Percentiles rank a stretch among this genome's conserved stretches.
phyloP scores from a whole-genome alignment of 164 flowering plant genomes.

The Annona squamosa region DNA sequence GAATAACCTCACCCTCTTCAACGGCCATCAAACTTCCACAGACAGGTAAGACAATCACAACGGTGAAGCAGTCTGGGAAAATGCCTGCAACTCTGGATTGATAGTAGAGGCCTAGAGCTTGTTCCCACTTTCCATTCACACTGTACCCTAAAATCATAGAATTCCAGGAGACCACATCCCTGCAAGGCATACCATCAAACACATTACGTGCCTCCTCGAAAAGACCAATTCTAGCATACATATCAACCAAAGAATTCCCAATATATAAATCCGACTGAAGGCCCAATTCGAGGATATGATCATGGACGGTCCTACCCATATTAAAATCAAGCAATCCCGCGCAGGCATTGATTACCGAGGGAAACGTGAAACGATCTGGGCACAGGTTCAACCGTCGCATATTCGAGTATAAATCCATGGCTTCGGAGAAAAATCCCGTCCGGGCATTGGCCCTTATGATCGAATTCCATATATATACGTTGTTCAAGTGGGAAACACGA shows the following conservation, averaged over 20 bases:
- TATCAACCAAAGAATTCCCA: slow-evolving; percentile 42
- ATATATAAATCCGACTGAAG: slow-evolving; percentile 43
- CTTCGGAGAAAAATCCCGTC: slow-evolving; percentile 29
- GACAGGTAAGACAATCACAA: slow-evolving; percentile 30
- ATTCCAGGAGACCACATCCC: slow-evolving; percentile 44
- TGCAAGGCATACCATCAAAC: slow-evolving; percentile 39
- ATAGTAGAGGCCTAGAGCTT: slow-evolving; percentile 26
- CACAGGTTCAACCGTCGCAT: slow-evolving; percentile 21
- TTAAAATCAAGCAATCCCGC: slow-evolving; percentile 26
- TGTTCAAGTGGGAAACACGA: slow-evolving; percentile 18
- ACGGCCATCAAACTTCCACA: slow-evolving; percentile 25
- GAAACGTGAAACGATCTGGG: slow-evolving; percentile 43
- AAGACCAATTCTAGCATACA: slow-evolving; percentile 28
- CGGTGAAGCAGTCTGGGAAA: slow-evolving; percentile 30
- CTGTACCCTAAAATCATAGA: slow-evolving; percentile 39
- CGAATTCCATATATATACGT: slow-evolving; percentile 45
- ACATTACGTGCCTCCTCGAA: slow-evolving; percentile 27
- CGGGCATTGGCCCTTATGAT: slow-evolving; percentile 47
- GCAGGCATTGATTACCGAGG: slow-evolving; percentile 48
- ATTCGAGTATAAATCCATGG: slow-evolving; percentile 27
- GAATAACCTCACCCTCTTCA: slow-evolving; percentile 24
- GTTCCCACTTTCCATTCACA: slow-evolving; percentile 22
- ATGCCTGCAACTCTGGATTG: slow-evolving; percentile 12
- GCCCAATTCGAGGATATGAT: slow-evolving; percentile 33
- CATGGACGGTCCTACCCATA: slow-evolving; percentile 32